phyloP scores from a whole-genome alignment of 768 basidiomycete genomes.

The Sistotremastrum suecicum region DNA sequence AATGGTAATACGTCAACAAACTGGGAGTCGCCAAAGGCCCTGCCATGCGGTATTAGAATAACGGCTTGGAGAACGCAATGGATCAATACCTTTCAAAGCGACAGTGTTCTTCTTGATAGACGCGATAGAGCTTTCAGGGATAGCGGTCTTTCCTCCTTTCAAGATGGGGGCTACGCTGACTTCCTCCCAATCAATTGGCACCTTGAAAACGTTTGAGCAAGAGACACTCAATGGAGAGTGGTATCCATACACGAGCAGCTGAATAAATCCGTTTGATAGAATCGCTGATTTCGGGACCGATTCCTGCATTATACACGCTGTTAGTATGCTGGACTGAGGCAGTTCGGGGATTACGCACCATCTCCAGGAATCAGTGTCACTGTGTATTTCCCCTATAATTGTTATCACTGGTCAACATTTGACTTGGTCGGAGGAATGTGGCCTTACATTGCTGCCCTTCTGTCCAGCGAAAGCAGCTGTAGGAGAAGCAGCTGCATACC shows the following conservation, averaged over 20 bases:
- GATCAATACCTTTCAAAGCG: constrained; percentile 71
- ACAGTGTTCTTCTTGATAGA: constrained; percentile 96
- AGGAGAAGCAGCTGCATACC: constrained; percentile 60
- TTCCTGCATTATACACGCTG: constrained; percentile 40
- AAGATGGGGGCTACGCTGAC: constrained; percentile 91
- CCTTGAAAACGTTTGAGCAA: constrained; percentile 29
- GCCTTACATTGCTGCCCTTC: constrained; percentile 73
- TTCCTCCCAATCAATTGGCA: constrained; percentile 98
- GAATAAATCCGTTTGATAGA: constrained; percentile 88
- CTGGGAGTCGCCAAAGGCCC: constrained; percentile 96
- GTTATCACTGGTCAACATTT: constrained; percentile 1
- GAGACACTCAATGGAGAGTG: background rate
- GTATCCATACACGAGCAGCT: constrained; percentile 55
- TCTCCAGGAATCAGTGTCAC: constrained; percentile 96
- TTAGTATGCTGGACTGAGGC: constrained; percentile 5
- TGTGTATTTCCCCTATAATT: constrained; percentile 77
- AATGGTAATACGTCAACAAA: constrained; percentile 26
- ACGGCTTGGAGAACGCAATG: background rate
- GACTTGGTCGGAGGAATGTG: background rate
- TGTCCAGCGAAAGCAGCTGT: constrained; percentile 85
- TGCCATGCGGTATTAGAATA: constrained; percentile 15
- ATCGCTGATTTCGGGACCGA: constrained; percentile 97
- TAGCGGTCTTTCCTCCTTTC: constrained; percentile 92
- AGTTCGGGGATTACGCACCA: constrained; percentile 35
- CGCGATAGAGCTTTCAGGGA: constrained; percentile 81